Conservation (phyloP, 2,329 filamentous ascomycete genomes). For the Fusarium scirpi region DNA sequence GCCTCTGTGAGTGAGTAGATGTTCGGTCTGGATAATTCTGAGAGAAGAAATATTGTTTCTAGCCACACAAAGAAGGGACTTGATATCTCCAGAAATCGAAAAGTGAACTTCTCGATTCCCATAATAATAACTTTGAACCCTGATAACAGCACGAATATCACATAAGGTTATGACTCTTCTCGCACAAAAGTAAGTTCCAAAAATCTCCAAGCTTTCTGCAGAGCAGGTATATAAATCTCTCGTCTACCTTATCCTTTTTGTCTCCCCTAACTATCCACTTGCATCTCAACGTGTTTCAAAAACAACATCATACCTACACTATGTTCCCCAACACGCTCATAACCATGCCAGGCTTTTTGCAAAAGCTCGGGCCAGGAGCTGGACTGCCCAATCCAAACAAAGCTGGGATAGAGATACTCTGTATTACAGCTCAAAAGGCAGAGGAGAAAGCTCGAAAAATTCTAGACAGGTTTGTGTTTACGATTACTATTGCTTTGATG, state of each 20-base stretch:
- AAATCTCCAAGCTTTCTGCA: not conserved
- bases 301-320: not conserved
- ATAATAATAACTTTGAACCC: not conserved
- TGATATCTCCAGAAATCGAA: not conserved
- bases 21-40: fast-evolving
- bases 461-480: not conserved
- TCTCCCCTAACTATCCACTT: not conserved
- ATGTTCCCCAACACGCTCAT: not conserved
- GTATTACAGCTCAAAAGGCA: not conserved
- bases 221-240: not conserved
- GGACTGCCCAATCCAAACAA: too few relatives aligned
- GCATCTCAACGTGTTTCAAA: not conserved
- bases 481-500: not conserved
- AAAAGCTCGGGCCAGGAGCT: not conserved
- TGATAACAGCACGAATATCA: not conserved
- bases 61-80: too few relatives aligned
- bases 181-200: not conserved
- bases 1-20: not conserved
- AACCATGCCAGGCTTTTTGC: not conserved
- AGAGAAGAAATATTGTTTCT: not conserved
- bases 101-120: not conserved
- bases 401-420: not conserved
- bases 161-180: not conserved
- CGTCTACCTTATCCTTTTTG: not conserved
- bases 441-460: not conserved